Evolutionary conservation across 176 grass and related monocot genomes (phyloP), one percentile per base, ranked within the genome.

Genomic region (Avena atlantica): DNA sequence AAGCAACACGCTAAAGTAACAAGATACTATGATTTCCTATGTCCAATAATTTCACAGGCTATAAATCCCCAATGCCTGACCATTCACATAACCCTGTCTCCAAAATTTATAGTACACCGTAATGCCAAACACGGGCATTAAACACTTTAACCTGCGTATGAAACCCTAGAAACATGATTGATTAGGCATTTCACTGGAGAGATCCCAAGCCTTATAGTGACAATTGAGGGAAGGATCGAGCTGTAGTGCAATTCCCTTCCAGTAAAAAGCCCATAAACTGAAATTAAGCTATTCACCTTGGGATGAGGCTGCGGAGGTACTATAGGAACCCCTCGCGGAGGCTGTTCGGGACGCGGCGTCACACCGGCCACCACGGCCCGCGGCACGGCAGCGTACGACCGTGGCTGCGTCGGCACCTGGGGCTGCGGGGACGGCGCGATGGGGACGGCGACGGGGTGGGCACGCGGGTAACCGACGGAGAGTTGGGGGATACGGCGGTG

Each of bases 401-500:
- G 76, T 49, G 31, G 85, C 56, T 81, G 91, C 85, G 78, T 14
- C 44, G 73, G 69, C 62, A 27, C 49, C 76, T 45, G 70, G 29
- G 81, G 29, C 50, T 86, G 91, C 21, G 62, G 65, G 29, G 81
- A 85, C 34, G 56, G 67, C 55, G 45, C 58, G 59, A 80, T 36
- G 45, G 78, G 82, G 47, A 85, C 88, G 17, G 88, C 80, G 25
- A 92, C 70, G 62, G 88, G 65, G 78, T 88, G 93, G 20, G 87
- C 31, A 17, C 81, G 66, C 23, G 88, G 84, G 81, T 83, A 82
- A 5, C 76, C 74, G 12, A 84, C 47, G 20, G 74, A 61, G 14
- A 85, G 40, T 4, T 55, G 31, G 4, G 82, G 90, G 0, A 80
- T 31, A 4, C 88, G 87, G 16, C 83, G 81, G 47, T 87, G 64